Evolutionary conservation across 768 basidiomycete genomes (phyloP), one percentile per base, ranked within the genome.

Genomic region (Coprinopsis sp.): DNA sequence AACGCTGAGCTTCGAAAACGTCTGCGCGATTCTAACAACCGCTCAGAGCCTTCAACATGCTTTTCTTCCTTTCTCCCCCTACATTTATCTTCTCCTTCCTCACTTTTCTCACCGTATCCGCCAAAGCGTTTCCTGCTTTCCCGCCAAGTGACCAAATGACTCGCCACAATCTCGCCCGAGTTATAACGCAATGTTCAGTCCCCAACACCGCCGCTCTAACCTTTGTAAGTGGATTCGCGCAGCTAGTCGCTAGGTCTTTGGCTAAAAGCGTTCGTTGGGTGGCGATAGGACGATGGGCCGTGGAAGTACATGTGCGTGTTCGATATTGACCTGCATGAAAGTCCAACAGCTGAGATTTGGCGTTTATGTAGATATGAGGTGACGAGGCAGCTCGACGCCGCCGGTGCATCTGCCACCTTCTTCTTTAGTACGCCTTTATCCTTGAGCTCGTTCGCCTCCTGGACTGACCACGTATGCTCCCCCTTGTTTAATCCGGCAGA

Each of bases 171-270:
- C 54, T 59, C 21, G 57, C 52, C 30, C 61, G 67, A 38, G 62
- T 71, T 45, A 56, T 70, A 40, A 66, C 60, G 3, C 51, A 51
- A 19, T 73, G 70, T 51, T 63, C 57, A 1, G 61, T 62, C 2
- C 62, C 68, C 6, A 65, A 67, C 13, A 71, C 67, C 4, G 69
- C 53, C 18, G 71, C 71, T 7, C 50, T 71, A 21, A 72, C 70
- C 12, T 72, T 73, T 43, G 69, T 70, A 44, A 42, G 68, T 61
- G 23, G n/a, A 33, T 18, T 13, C 1, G 16, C 24, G 33, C 11
- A 42, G 16, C 39, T 16, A 11, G 10, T 24, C 39, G 3, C 16
- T 23, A 14, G 1, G 30, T 21, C 47, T 23, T 18, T 8, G 11
- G 34, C 19, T 10, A 10, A 11, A 8, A 37, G 11, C 10, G 34